Percentiles rank a stretch among this genome's conserved stretches.
Evolutionary conservation across 2,329 filamentous ascomycete species (phyloP).

Genomic region (Rachicladosporium sp.): DNA sequence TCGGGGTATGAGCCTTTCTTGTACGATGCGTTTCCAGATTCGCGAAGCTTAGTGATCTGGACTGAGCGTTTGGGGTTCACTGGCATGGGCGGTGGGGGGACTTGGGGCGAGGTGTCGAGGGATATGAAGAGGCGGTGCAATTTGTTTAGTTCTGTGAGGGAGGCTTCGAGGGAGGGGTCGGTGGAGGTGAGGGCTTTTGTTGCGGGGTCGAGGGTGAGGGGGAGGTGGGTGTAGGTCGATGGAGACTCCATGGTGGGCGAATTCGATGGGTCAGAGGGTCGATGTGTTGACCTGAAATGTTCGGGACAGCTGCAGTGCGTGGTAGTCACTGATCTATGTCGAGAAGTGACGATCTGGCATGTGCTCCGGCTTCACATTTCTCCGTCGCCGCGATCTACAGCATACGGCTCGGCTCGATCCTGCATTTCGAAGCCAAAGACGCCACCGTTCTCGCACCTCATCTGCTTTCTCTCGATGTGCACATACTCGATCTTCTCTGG

Average conservation of each 20-base stretch:
- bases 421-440: too few relatives aligned
- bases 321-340: too few relatives aligned
- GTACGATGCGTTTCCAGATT: constrained; percentile 71
- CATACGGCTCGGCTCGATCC: too few relatives aligned
- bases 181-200: constrained; percentile 57
- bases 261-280: too few relatives aligned
- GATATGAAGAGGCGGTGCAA: constrained; percentile 65
- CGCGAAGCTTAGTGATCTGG: constrained; percentile 80
- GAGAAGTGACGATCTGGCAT: too few relatives aligned
- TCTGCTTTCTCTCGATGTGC: too few relatives aligned
- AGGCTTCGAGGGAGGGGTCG: constrained; percentile 29
- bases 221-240: constrained; percentile 70
- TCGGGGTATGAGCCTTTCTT: constrained; percentile 64
- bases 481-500: too few relatives aligned
- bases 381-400: too few relatives aligned
- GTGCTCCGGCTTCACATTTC: too few relatives aligned
- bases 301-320: too few relatives aligned
- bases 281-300: too few relatives aligned
- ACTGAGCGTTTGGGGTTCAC: constrained; percentile 87
- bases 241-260: constrained; percentile 16
- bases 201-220: constrained; percentile 67
- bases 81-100: constrained; percentile 69
- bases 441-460: too few relatives aligned
- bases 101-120: constrained; percentile 42
- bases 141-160: constrained; percentile 60